Base-by-base conservation (phyloP, 2,329 filamentous ascomycete genomes). In the Fusarium palustre region DNA sequence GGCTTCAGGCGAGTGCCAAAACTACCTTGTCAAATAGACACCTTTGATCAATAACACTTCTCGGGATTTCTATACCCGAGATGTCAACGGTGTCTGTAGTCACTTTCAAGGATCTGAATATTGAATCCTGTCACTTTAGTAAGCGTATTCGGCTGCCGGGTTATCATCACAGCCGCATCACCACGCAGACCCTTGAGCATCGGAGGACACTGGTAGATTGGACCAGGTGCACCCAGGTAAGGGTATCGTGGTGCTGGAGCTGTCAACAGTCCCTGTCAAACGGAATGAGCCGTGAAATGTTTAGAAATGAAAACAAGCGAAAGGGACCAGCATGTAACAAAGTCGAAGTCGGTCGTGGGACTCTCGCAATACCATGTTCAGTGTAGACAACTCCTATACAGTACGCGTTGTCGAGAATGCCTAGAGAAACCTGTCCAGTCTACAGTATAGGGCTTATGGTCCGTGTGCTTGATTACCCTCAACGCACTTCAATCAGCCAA, bases 71-170 rank as follows among this genome's bases (percentile, higher is more conserved):
- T 18, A 39, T 3, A 2, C 47, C 47, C 47, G 47, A 50, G 33
- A 18, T 20, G 4, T 20, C 1, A 20, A 18, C 33, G 0, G 6
- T 2, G 18, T 1, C 2, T 16, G 1, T 12, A 22, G 22, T 7
- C 41, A 18, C 16, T 25, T 4, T 11, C 9, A 24, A n/a, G 16
- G 16, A 49, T 34, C 20, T 8, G 31, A 4, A 13, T 25, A 16
- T 11, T 16, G 30, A 13, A 8, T 12, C n/a, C 11, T 33, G 28
- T 48, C 42, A 11, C 16, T 45, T 30, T 11, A 43, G 24, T 28
- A 43, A 18, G 41, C 41, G 42, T 18, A 12, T 20, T 25, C 34
- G n/a, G 24, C 16, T 41, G 33, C 20, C 25, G 18, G 18, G 33
- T 15, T 39, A n/a, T 18, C 24, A 28, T 15, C 13, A 24, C 20